phyloP scores from a whole-genome alignment of 345 rosid species.

The Xanthoceras sorbifolium region DNA sequence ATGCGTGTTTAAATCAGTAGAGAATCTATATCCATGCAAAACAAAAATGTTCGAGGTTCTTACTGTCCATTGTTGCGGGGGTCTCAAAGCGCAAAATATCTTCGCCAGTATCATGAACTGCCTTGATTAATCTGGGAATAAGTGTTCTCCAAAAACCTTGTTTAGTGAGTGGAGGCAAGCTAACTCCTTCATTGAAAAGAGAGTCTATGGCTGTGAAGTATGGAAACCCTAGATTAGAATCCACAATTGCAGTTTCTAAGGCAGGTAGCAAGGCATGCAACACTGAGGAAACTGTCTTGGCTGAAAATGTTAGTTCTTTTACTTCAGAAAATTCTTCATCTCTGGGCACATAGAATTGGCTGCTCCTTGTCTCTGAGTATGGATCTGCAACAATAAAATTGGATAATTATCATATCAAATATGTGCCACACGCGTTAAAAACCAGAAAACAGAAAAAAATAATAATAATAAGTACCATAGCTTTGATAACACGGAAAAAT shows the following conservation, averaged over 20 bases:
- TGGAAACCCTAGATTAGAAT: conserved; percentile 53
- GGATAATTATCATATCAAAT: background rate
- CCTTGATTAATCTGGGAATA: conserved; percentile 62
- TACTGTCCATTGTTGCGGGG: conserved; percentile 54
- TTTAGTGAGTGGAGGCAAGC: conserved; percentile 31
- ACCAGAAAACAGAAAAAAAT: no score
- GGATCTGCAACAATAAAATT: conserved; percentile 39
- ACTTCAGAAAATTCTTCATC: conserved; percentile 69
- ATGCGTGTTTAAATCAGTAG: background rate
- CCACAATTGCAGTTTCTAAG: conserved; percentile 44
- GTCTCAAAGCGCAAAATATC: conserved; percentile 55
- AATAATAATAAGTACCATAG: no score
- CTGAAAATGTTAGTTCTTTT: conserved; percentile 54
- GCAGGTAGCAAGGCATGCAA: conserved; percentile 59
- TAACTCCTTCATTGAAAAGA: conserved; percentile 60
- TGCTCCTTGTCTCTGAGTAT: conserved; percentile 43
- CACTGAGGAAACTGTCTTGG: conserved; percentile 59
- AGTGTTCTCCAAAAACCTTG: conserved; percentile 41
- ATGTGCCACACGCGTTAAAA: no score
- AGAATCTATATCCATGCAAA: background rate
- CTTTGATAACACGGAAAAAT: no score
- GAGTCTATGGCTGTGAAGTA: conserved; percentile 63
- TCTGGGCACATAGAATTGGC: conserved; percentile 62
- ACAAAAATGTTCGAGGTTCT: background rate
- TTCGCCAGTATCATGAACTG: conserved; percentile 33